Conservation (phyloP, 192 early-diverging fungal genomes). For the Coemansia sp. region DNA sequence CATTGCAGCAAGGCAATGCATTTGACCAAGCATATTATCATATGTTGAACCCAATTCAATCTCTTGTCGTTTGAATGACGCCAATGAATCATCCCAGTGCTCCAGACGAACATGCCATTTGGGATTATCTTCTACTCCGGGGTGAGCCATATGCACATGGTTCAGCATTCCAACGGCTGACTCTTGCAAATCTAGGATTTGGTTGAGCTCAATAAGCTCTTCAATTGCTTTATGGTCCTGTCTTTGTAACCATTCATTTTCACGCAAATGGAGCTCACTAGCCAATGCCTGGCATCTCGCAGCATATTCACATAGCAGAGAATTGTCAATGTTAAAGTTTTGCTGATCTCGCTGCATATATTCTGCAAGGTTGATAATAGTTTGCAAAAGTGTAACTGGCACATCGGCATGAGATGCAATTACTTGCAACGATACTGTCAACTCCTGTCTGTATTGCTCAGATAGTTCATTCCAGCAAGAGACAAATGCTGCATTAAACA, state of each 20-base stretch:
- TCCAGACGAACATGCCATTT: slow-evolving; percentile 91
- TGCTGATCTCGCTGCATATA: slow-evolving; percentile 99
- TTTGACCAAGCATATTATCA: slow-evolving; percentile 69
- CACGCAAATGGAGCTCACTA: slow-evolving; percentile 94
- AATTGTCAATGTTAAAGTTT: slow-evolving; percentile 87
- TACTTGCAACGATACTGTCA: slow-evolving; percentile 74
- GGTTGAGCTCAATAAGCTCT: slow-evolving; percentile 86
- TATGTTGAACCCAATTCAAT: slow-evolving; percentile 15
- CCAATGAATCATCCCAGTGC: slow-evolving; percentile 88
- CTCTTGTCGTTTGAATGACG: slow-evolving; percentile 77
- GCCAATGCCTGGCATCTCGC: slow-evolving; percentile 89
- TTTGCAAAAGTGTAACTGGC: slow-evolving; percentile 85
- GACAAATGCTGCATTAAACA: slow-evolving; percentile 96
- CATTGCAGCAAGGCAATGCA: slow-evolving; percentile 86
- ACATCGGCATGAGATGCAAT: slow-evolving; percentile 78
- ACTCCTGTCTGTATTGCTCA: slow-evolving; percentile 82
- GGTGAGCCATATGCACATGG: slow-evolving; percentile 68
- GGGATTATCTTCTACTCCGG: slow-evolving; percentile 75
- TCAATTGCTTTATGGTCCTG: slow-evolving; percentile 78
- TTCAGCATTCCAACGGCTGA: slow-evolving; percentile 91
- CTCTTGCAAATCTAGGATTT: slow-evolving; percentile 88
- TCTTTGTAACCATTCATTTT: slow-evolving; percentile 81
- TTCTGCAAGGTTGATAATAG: slow-evolving; percentile 86
- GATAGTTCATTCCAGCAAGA: slow-evolving; percentile 89
- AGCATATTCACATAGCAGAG: slow-evolving; percentile 82